Evolutionary conservation across 257 asterid species (phyloP).

Genomic region (Solanum chmielewskii): DNA sequence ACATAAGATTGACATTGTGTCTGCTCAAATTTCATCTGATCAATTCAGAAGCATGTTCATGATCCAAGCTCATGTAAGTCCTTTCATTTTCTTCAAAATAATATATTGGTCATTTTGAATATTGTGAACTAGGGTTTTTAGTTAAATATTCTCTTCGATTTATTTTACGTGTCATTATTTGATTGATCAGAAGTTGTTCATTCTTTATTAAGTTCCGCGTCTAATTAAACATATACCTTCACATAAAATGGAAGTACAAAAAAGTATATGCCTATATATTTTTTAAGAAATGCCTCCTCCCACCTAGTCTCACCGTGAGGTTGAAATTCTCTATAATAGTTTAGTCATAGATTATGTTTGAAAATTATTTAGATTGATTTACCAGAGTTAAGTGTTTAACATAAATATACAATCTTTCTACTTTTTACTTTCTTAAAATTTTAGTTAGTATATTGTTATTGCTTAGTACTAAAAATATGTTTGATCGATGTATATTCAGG

Average conservation of each 20-base stretch:
- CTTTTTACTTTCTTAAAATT: background rate
- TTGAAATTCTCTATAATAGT: background rate
- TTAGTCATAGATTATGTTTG: background rate
- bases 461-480: background rate
- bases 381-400: background rate
- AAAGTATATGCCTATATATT: background rate
- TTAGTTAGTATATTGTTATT: background rate
- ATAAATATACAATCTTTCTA: background rate
- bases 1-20: constrained; percentile 19
- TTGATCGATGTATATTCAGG: constrained; percentile 14
- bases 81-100: background rate
- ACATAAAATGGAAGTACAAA: background rate
- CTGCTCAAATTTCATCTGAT: constrained; percentile 27
- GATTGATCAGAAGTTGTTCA: background rate
- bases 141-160: background rate
- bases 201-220: too few species aligned
- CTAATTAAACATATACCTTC: background rate
- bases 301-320: background rate
- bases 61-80: constrained; percentile 14
- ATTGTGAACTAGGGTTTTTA: background rate
- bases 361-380: background rate
- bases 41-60: constrained; percentile 14
- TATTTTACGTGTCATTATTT: background rate
- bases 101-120: background rate
- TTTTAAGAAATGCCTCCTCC: background rate